Evolutionary conservation across 1,284 basidiomycete genomes (phyloP), one percentile per base, ranked within the genome.

Genomic region (Erythrobasidium hasegawianum): DNA sequence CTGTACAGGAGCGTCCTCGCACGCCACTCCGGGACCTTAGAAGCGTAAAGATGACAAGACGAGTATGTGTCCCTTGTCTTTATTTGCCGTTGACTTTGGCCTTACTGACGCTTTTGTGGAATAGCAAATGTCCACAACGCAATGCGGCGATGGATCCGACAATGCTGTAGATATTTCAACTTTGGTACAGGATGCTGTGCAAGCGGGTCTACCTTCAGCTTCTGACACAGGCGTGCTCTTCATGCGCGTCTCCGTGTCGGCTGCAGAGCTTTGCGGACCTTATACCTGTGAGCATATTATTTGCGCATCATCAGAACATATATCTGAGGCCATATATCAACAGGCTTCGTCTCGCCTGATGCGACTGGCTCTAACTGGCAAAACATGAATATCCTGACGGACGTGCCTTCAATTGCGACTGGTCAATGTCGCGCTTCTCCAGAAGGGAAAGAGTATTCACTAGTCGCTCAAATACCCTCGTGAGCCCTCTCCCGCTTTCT

Each of bases 271-370:
- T 2, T 65, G 62, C 38, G 62, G 62, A 5, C 55, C 62, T 20
- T 65, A 65, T 39, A 9, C 55, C 8, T 65, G 62, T 64, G 33
- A 10, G 53, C 56, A n/a, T n/a, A n/a, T n/a, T n/a, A n/a, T n/a
- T n/a, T n/a, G n/a, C n/a, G n/a, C n/a, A n/a, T n/a, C n/a, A n/a
- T n/a, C n/a, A n/a, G n/a, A n/a, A n/a, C n/a, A n/a, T n/a, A n/a
- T n/a, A n/a, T n/a, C n/a, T n/a, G n/a, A n/a, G n/a, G 7, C 39
- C 8, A 27, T 58, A 13, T 45, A 3, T 33, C 7, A 8, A 2
- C 41, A 64, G 61, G 61, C 56, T 49, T 39, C 39, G 62, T 65
- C 29, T 65, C 62, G 20, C 39, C 43, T 2, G 62, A 65, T 26
- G 62, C 62, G 1, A 65, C 26, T 13, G 62, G 62, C 2, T 16